Evolutionary conservation across 1,139 yeast species (phyloP), one percentile per base, ranked within the genome.

Genomic region (Candida mesenterica): DNA sequence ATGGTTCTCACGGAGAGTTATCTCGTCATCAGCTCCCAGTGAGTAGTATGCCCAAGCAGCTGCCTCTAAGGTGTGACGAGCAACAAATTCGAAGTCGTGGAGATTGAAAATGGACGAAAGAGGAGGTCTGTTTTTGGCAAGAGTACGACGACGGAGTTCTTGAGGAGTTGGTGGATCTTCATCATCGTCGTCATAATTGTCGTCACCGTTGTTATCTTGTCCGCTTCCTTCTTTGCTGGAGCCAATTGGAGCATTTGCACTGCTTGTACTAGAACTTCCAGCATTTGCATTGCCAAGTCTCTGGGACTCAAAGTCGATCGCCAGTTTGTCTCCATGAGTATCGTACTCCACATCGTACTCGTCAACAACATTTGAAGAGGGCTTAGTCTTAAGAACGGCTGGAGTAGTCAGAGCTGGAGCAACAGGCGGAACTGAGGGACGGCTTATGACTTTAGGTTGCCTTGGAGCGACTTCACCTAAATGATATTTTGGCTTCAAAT

Each of bases 1-100:
- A 55, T 89, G 97, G 62, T 90, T 90, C 53, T 89, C 96, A 46
- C 97, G 73, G 55, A 87, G 59, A 2, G 96, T 76, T 46, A 90
- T 79, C 62, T 90, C 97, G 59, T 90, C 97, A 57, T 90, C 97
- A 29, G 94, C 75, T 6, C 95, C 97, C 25, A 94, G 82, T 2
- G 95, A 82, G 57, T 88, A 90, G 61, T 90, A 90, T 9, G 90
- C 92, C 92, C 96, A 86, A 0, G 94, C 96, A 12, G 79, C 75
- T 44, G 78, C 79, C 28, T 85, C 76, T 72, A 90, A 62, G 30
- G 83, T 79, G 45, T 79, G 77, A 36, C 89, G 73, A 2, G 97
- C 97, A 31, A 90, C 79, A 50, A 75, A 75, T 58, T 90, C 97
- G 52, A 90, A 89, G 57, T 87, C 95, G 44, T 77, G 75, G 44